Base-by-base conservation (phyloP, 768 basidiomycete genomes). In the Naganishia vaughanmartiniae region DNA sequence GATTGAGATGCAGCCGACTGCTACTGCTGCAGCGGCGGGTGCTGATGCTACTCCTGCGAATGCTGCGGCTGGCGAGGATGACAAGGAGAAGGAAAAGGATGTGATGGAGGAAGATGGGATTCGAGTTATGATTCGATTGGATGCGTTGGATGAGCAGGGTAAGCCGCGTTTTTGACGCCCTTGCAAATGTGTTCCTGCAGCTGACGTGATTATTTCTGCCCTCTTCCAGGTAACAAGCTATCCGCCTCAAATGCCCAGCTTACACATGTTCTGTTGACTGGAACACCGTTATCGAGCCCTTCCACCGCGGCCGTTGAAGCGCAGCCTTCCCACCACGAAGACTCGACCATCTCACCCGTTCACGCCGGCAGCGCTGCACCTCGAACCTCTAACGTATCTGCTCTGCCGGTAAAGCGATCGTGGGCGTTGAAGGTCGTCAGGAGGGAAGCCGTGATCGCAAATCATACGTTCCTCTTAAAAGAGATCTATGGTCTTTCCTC, bases 361-460 rank as follows among this genome's bases (percentile, higher is more conserved):
- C 48, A 51, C 48, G 48, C 48, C 19, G 65, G 33, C 33, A 33
- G 33, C 33, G 26, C 30, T n/a, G 67, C 14, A 15, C 30, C 56
- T 17, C 21, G 31, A 24, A 17, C 36, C 11, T 33, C 24, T 19
- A 57, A 42, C 6, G 21, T 33, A 7, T 45, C 39, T 2, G 51
- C 28, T 7, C 14, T 26, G 21, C 39, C n/a, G 11, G 31, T 69
- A 30, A 48, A 63, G 48, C 83, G 90, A 46, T 87, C 91, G 2
- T 97, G 92, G 92, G 88, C 93, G 24, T 91, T 95, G 78, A 91
- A 89, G 78, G 93, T 97, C 46, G 89, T 93, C 69, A 90, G 93
- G 79, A 87, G 93, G 54, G 93, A 97, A 80, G 93, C 93, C 36
- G 89, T 89, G 89, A 96, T 97, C 76, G 93, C 93, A 3, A 85